These are phyloP conservation scores for Botrytis paeoniae DNA, from an alignment of 2,329 filamentous ascomycete genomes.

Conservation along the genomic window DNA sequence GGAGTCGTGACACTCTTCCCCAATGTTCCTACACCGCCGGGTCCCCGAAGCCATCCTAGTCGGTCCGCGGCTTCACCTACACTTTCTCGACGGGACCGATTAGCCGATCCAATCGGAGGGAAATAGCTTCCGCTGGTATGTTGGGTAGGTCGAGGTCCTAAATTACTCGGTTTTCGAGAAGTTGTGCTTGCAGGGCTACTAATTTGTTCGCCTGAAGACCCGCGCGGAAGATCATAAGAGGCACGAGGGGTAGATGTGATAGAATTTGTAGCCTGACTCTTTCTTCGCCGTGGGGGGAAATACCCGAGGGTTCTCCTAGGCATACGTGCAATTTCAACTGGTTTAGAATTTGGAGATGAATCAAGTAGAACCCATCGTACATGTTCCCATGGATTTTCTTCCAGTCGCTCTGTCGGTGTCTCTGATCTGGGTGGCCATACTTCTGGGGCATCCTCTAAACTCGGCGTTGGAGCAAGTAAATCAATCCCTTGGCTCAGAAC, in stretches of 20 bases:
- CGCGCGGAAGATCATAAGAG: slow-evolving; percentile 32
- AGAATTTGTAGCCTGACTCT: slow-evolving; percentile 56
- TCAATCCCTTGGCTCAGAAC: slow-evolving; percentile 44
- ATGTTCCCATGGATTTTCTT: slow-evolving; percentile 73
- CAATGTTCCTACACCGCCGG: slow-evolving; percentile 86
- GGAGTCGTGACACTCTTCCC: slow-evolving; percentile 66
- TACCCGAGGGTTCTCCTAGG: slow-evolving; percentile 79
- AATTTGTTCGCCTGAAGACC: slow-evolving; percentile 26
- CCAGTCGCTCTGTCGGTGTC: slow-evolving; percentile 33
- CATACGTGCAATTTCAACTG: slow-evolving; percentile 83
- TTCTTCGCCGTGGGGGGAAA: slow-evolving; percentile 89
- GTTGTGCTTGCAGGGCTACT: slow-evolving; percentile 30
- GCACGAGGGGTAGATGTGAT: slow-evolving; percentile 59
- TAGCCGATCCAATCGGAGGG: slow-evolving; percentile 30
- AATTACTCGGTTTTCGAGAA: slow-evolving; percentile 30
- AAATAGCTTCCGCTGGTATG: slow-evolving; percentile 33
- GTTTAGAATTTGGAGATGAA: slow-evolving; percentile 56
- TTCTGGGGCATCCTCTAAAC: slow-evolving; percentile 36
- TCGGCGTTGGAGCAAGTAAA: slow-evolving; percentile 51
- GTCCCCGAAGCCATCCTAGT: slow-evolving; percentile 69
- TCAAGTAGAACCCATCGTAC: slow-evolving; percentile 86
- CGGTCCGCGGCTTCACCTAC: slow-evolving; percentile 40
- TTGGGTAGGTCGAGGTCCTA: slow-evolving; percentile 28
- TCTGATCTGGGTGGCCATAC: slow-evolving; percentile 32
- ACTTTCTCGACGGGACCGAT: slow-evolving; percentile 35